Evolutionary conservation across 169 alveolate species (phyloP).

Genomic region (Neospora caninum): DNA sequence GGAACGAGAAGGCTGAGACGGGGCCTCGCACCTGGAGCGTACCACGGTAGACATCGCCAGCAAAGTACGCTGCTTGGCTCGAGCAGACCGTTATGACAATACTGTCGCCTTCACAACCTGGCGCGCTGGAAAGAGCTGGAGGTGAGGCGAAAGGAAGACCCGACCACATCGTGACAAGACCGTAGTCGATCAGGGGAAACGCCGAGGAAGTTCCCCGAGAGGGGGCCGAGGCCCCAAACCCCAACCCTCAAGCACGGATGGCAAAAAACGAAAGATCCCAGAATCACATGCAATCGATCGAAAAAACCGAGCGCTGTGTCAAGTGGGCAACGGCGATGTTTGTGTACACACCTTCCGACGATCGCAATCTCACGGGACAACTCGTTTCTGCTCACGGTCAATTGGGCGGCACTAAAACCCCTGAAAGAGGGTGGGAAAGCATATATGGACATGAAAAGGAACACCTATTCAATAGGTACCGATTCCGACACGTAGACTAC

Average conservation of each 20-base stretch:
- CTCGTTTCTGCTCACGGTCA: too few relatives aligned
- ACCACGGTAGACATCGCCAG: constrained; percentile 26
- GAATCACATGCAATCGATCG: too few relatives aligned
- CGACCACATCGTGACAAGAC: not conserved
- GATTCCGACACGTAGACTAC: too few relatives aligned
- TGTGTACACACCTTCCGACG: too few relatives aligned
- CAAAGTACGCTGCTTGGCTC: constrained; percentile 28
- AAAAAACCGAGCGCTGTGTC: too few relatives aligned
- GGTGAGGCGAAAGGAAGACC: not conserved
- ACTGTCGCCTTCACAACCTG: not conserved
- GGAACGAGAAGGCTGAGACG: not conserved
- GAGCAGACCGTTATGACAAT: not conserved
- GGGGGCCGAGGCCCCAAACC: not conserved
- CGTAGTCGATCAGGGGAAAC: not conserved
- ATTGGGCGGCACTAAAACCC: too few relatives aligned
- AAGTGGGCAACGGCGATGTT: too few relatives aligned
- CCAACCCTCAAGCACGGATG: not conserved
- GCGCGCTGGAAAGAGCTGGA: not conserved
- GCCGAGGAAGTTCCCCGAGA: not conserved
- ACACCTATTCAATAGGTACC: too few relatives aligned
- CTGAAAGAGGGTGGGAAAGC: too few relatives aligned
- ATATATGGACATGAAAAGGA: too few relatives aligned
- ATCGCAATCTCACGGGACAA: too few relatives aligned
- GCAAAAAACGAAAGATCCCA: not conserved
- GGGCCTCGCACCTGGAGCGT: not conserved